A percentile compares a stretch with the other conserved stretches of the same genome.
These are phyloP conservation scores for Coprinopsis strossmayeri DNA, from an alignment of 768 basidiomycete genomes.

Conservation along the genomic window DNA sequence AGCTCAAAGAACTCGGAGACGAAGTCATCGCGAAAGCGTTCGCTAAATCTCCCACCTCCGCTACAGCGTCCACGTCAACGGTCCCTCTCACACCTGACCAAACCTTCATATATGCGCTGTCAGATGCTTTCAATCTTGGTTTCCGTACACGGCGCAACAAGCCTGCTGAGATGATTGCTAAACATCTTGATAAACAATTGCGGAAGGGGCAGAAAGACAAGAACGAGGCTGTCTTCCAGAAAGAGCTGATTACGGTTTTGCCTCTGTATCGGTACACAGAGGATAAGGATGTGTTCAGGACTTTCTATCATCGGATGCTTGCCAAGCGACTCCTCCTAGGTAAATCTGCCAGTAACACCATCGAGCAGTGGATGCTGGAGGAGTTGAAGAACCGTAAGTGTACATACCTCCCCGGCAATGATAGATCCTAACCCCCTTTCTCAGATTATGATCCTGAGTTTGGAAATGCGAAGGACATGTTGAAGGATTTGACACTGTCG, in stretches of 20 bases:
- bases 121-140: constrained; percentile 64
- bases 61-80: neutral
- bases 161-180: constrained; percentile 91
- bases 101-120: constrained; percentile 60
- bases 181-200: constrained; percentile 83
- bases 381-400: constrained; percentile 71
- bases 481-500: constrained; percentile 80
- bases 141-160: constrained; percentile 75
- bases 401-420: neutral
- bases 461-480: constrained; percentile 92
- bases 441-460: constrained; percentile 95
- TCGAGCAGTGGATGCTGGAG: constrained; percentile 78
- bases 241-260: constrained; percentile 58
- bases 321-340: constrained; percentile 85
- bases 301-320: constrained; percentile 83
- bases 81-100: constrained; percentile 32
- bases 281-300: constrained; percentile 91
- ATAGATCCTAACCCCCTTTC: no score
- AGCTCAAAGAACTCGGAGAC: constrained; percentile 58
- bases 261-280: constrained; percentile 80
- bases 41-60: constrained; percentile 16
- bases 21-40: constrained; percentile 46
- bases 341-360: constrained; percentile 80
- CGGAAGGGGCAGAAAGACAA: constrained; percentile 74
- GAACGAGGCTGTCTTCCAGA: constrained; percentile 57